phyloP scores from a whole-genome alignment of 23 red algal species.

The Pyropia yezoensis region DNA sequence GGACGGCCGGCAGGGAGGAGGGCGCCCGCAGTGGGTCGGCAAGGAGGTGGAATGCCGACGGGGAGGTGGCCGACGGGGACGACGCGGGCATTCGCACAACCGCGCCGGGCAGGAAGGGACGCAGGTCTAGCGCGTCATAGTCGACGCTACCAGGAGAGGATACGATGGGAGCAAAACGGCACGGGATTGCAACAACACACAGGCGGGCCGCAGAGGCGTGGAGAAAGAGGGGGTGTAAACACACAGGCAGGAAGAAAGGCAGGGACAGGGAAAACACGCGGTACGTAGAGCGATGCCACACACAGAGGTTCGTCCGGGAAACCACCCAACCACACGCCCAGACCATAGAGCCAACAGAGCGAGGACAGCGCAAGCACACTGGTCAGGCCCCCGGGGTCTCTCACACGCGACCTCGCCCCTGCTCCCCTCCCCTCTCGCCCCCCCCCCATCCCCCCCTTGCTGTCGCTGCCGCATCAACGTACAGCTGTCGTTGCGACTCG shows the following conservation, averaged over 20 bases:
- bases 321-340: too few species aligned
- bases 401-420: too few species aligned
- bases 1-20: conserved; percentile 2
- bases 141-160: conserved; percentile 18
- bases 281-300: not conserved
- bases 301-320: too few species aligned
- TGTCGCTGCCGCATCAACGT: not conserved
- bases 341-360: too few species aligned
- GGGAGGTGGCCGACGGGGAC: too few species aligned
- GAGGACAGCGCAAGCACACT: too few species aligned
- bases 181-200: too few species aligned
- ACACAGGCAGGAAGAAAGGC: not conserved
- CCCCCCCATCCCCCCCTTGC: too few species aligned
- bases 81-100: conserved; percentile 13
- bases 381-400: too few species aligned
- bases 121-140: conserved; percentile 45
- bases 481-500: conserved; percentile 33
- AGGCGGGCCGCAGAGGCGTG: too few species aligned
- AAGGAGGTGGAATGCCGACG: conserved; percentile 36
- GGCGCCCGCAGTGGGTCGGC: conserved; percentile 66
- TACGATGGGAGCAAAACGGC: too few species aligned
- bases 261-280: not conserved
- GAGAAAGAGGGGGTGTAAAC: not conserved
- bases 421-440: too few species aligned
- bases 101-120: conserved; percentile 83